phyloP scores from a whole-genome alignment of 768 basidiomycete genomes.

The Boletus insuetus region DNA sequence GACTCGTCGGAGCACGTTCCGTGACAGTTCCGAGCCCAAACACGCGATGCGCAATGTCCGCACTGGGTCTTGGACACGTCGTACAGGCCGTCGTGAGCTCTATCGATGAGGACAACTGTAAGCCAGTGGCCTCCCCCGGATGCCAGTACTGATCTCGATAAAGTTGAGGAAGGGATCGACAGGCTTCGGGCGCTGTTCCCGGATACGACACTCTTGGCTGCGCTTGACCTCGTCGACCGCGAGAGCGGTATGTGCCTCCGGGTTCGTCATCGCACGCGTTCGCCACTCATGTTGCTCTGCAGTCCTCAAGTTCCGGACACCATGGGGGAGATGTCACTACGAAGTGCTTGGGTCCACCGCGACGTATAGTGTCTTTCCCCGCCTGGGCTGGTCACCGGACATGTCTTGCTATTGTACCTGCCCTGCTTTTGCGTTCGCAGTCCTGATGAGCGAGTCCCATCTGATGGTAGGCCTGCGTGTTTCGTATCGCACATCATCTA shows the following conservation, averaged over 20 bases:
- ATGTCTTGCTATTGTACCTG: conserved; percentile 67
- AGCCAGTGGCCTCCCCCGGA: conserved; percentile 1
- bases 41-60: conserved; percentile 13
- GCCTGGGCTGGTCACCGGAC: conserved; percentile 42
- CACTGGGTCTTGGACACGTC: conserved; percentile 22
- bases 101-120: conserved; percentile 34
- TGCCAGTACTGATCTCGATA: neutral
- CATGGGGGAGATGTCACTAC: conserved; percentile 60
- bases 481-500: neutral
- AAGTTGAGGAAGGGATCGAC: conserved; percentile 54
- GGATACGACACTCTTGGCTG: conserved; percentile 61
- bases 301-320: conserved; percentile 62
- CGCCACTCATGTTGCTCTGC: conserved; percentile 1
- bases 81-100: conserved; percentile 33
- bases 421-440: conserved; percentile 66
- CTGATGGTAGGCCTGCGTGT: conserved; percentile 49
- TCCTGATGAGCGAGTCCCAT: conserved; percentile 57
- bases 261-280: neutral
- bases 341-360: conserved; percentile 66
- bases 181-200: conserved; percentile 59
- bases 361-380: conserved; percentile 55
- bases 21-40: too few relatives aligned
- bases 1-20: neutral
- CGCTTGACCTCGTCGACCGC: conserved; percentile 75
- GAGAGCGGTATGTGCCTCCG: conserved; percentile 50